Percentiles rank a stretch among this genome's conserved stretches.
Evolutionary conservation across 208 protist species (phyloP).

Genomic region (Acanthamoeba triangularis): DNA sequence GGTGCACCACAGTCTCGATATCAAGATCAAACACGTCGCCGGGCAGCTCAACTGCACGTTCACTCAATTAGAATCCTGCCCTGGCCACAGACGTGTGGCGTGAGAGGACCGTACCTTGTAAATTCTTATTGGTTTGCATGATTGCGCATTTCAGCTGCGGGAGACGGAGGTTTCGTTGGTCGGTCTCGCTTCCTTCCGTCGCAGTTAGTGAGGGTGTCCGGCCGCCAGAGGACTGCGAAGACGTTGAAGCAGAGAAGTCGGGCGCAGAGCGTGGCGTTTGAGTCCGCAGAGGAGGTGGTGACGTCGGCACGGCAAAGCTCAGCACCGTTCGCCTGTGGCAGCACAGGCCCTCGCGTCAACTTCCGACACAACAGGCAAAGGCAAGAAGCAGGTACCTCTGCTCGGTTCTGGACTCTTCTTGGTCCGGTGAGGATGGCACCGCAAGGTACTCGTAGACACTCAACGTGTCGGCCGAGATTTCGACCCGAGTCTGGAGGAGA

Average conservation of each 20-base stretch:
- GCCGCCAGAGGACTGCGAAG: not conserved
- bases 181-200: too few species aligned
- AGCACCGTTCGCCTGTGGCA: not conserved
- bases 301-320: not conserved
- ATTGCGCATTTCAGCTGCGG: conserved; percentile 29
- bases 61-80: not conserved
- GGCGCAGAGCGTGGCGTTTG: not conserved
- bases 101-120: not conserved
- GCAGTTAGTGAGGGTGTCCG: not conserved
- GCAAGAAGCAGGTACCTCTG: not conserved
- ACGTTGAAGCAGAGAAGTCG: not conserved
- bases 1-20: not conserved
- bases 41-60: conserved; percentile 25
- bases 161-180: not conserved
- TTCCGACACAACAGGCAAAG: not conserved
- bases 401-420: not conserved
- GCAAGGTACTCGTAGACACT: conserved; percentile 12
- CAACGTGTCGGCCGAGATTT: conserved; percentile 9
- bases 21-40: conserved; percentile 21
- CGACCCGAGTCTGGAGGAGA: not conserved
- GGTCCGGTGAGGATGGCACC: not conserved
- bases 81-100: too few species aligned
- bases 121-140: conserved; percentile 52
- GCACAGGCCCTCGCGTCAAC: not conserved
- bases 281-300: not conserved